Percentiles rank a stretch among this genome's conserved stretches.
These are phyloP conservation scores for Artemisia argyi DNA, from an alignment of 129 eudicot species.

Conservation along the genomic window DNA sequence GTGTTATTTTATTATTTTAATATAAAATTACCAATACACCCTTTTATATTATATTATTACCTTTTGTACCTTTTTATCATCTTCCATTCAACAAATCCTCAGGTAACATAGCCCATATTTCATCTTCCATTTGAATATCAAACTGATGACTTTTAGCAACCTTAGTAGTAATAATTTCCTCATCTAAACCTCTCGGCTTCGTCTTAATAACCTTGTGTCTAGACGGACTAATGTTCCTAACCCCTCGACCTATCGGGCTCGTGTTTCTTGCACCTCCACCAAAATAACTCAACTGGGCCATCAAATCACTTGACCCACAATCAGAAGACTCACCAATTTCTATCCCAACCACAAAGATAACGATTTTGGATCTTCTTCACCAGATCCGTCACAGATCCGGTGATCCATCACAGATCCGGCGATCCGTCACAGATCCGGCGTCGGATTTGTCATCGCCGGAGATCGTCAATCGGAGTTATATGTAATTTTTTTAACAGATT, in stretches of 20 bases:
- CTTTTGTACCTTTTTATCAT: no score
- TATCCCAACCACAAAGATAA: slow-evolving; percentile 45
- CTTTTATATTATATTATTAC: no score
- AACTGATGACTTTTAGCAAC: slow-evolving; percentile 48
- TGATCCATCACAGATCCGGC: no score
- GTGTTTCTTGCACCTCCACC: slow-evolving; percentile 31
- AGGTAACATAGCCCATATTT: slow-evolving; percentile 95
- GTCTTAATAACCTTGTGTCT: slow-evolving; percentile 84
- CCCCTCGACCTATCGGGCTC: slow-evolving; percentile 57
- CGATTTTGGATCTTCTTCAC: no score
- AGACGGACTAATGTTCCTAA: slow-evolving; percentile 80
- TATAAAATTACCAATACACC: no score
- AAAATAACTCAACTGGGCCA: slow-evolving; percentile 29
- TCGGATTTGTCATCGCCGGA: no score
- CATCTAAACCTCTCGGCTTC: slow-evolving; percentile 88
- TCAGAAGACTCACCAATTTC: slow-evolving; percentile 63
- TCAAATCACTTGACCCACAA: slow-evolving; percentile 42
- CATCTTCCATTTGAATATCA: slow-evolving; percentile 90
- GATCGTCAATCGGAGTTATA: no score
- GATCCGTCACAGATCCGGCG: no score
- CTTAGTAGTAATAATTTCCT: slow-evolving; percentile 60
- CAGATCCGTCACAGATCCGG: no score
- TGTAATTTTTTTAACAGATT: no score
- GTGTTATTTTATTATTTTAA: no score
- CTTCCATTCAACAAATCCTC: slow-evolving; percentile 90